Evolutionary conservation across 106 monocot species (phyloP).

Genomic region (Dendrobium chrysotoxum): DNA sequence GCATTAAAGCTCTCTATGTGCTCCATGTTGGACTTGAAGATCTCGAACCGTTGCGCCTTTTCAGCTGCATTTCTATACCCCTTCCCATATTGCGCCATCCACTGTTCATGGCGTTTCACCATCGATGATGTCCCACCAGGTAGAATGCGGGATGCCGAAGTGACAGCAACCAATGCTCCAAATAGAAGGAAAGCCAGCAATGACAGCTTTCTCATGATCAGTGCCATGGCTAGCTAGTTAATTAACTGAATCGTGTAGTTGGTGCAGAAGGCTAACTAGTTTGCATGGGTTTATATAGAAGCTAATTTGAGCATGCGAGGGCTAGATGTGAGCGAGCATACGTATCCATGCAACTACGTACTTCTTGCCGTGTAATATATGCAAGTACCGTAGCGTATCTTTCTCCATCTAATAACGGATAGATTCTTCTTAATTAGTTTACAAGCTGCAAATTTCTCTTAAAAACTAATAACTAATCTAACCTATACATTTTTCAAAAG

Average conservation of each 20-base stretch:
- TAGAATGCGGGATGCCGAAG: not conserved
- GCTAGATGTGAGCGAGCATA: too few species aligned
- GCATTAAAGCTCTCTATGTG: conserved; percentile 66
- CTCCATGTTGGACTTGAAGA: conserved; percentile 36
- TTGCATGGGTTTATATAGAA: not conserved
- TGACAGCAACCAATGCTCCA: not conserved
- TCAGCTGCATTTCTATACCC: conserved; percentile 14
- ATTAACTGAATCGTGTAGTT: not conserved
- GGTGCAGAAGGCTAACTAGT: not conserved
- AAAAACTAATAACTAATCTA: too few species aligned
- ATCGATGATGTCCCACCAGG: not conserved
- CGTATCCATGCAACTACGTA: too few species aligned
- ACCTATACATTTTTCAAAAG: too few species aligned
- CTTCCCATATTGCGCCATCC: not conserved
- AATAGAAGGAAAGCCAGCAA: not conserved
- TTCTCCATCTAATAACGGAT: too few species aligned
- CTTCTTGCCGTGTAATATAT: too few species aligned
- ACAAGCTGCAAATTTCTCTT: too few species aligned
- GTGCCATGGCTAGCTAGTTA: not conserved
- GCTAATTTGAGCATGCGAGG: not conserved
- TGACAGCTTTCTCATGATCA: not conserved
- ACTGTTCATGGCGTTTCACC: not conserved
- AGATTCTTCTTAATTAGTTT: too few species aligned
- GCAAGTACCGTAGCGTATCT: too few species aligned
- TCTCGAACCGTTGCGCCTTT: conserved; percentile 42